Conservation (phyloP, 257 asterid species). For the Ilex asprella region DNA sequence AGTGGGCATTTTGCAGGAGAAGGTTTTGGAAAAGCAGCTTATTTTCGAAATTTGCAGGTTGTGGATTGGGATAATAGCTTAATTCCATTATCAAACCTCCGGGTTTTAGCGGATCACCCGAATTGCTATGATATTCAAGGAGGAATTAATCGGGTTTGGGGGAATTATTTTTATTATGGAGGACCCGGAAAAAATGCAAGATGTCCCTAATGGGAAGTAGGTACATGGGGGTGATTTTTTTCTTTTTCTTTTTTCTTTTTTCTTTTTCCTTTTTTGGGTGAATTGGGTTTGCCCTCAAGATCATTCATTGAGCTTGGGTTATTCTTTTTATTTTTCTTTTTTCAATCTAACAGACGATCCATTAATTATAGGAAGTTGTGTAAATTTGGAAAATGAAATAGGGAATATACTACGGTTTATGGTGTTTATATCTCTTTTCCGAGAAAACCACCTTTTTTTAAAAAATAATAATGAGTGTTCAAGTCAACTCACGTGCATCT, state of each 20-base stretch:
- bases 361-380: slow-evolving; percentile 29
- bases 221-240: background rate
- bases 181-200: slow-evolving; percentile 51
- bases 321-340: slow-evolving; percentile 38
- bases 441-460: too few relatives aligned
- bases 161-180: slow-evolving; percentile 50
- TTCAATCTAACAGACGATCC: slow-evolving; percentile 28
- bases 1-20: slow-evolving; percentile 51
- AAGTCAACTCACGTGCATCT: too few relatives aligned
- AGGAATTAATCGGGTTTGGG: slow-evolving; percentile 43
- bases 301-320: slow-evolving; percentile 13
- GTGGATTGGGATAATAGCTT: slow-evolving; percentile 52
- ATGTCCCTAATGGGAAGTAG: slow-evolving; percentile 27
- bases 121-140: slow-evolving; percentile 46
- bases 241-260: background rate
- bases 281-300: slow-evolving; percentile 20
- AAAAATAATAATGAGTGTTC: too few relatives aligned
- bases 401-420: slow-evolving; percentile 35
- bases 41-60: slow-evolving; percentile 40
- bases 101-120: slow-evolving; percentile 39
- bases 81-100: slow-evolving; percentile 34
- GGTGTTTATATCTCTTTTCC: background rate
- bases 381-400: slow-evolving; percentile 44
- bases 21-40: slow-evolving; percentile 49
- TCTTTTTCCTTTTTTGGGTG: slow-evolving; percentile 7